phyloP scores from a whole-genome alignment of 2,329 filamentous ascomycete genomes.

The Escovopsis sp. region DNA sequence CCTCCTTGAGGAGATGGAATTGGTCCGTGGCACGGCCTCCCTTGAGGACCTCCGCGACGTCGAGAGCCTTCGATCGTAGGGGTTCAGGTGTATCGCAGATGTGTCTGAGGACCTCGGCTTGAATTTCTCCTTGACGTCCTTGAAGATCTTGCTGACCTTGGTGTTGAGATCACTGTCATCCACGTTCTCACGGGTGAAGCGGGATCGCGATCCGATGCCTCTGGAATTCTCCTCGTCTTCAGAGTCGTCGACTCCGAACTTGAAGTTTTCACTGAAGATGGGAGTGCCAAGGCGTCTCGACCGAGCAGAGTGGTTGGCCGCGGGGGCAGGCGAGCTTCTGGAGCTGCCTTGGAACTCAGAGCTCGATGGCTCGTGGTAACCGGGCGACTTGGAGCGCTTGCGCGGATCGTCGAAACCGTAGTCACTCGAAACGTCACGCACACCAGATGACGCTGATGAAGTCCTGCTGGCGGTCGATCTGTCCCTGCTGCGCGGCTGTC shows the following conservation, averaged over 20 bases:
- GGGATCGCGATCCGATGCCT: slow-evolving; percentile 15
- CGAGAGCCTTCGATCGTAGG: slow-evolving; percentile 40
- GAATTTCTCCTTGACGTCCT: slow-evolving; percentile 48
- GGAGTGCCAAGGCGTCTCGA: slow-evolving; percentile 31
- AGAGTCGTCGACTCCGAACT: slow-evolving; percentile 28
- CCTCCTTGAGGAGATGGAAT: slow-evolving; percentile 39
- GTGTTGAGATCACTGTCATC: slow-evolving; percentile 58
- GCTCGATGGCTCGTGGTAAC: too few relatives aligned
- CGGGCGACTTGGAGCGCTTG: slow-evolving; percentile 31
- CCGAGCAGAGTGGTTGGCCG: slow-evolving; percentile 4
- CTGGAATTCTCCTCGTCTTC: slow-evolving; percentile 30
- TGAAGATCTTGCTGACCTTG: slow-evolving; percentile 67
- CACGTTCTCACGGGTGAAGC: slow-evolving; percentile 19
- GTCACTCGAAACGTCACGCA: slow-evolving; percentile 23
- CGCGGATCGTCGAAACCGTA: slow-evolving; percentile 27
- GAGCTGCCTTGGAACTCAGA: too few relatives aligned
- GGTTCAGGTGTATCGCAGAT: slow-evolving; percentile 37
- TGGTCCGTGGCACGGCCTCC: slow-evolving; percentile 31
- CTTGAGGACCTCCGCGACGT: slow-evolving; percentile 28
- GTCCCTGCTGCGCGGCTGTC: slow-evolving; percentile 19
- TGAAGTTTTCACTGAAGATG: slow-evolving; percentile 25
- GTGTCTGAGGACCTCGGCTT: slow-evolving; percentile 39
- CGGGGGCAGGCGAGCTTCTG: slow-evolving; percentile 32
- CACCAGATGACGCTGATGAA: slow-evolving; percentile 24
- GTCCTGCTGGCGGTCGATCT: slow-evolving; percentile 17